Percentiles rank a stretch among this genome's conserved stretches.
phyloP scores from a whole-genome alignment of 805 yeast species.

The Scheffersomyces stipitis region DNA sequence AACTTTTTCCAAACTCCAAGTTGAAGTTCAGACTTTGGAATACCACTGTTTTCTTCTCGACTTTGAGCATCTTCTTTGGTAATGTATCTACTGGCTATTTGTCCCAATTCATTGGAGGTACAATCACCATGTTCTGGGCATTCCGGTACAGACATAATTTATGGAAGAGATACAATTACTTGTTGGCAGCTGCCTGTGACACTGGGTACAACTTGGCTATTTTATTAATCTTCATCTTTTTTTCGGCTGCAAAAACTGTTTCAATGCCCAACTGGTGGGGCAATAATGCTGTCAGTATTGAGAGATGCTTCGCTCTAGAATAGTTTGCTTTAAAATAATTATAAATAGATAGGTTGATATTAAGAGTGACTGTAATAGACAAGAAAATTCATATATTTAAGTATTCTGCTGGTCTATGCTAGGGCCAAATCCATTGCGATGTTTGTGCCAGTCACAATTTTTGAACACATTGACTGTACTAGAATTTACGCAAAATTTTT shows the following conservation, averaged over 20 bases:
- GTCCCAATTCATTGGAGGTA: slow-evolving; percentile 49
- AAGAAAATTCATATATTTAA: too few species aligned
- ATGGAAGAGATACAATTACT: slow-evolving; percentile 47
- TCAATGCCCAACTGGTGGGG: slow-evolving; percentile 52
- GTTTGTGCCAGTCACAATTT: too few species aligned
- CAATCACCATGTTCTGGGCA: slow-evolving; percentile 47
- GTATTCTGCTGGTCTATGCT: too few species aligned
- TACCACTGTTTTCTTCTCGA: slow-evolving; percentile 48
- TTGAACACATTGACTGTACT: too few species aligned
- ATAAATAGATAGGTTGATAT: too few species aligned
- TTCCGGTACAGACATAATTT: slow-evolving; percentile 35
- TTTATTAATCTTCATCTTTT: slow-evolving; percentile 36
- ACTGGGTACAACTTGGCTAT: slow-evolving; percentile 49
- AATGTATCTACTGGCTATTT: slow-evolving; percentile 50
- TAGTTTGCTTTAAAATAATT: too few species aligned
- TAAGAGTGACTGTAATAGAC: too few species aligned
- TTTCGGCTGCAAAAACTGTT: slow-evolving; percentile 20
- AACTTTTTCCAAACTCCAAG: slow-evolving; percentile 20
- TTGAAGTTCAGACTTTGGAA: slow-evolving; percentile 40
- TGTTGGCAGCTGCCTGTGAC: slow-evolving; percentile 52
- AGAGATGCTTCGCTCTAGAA: slow-evolving; percentile 50
- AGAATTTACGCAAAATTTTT: too few species aligned
- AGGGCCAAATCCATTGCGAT: too few species aligned
- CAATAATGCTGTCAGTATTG: slow-evolving; percentile 42
- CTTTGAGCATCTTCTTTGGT: slow-evolving; percentile 49